Percentiles rank a stretch among this genome's conserved stretches.
phyloP scores from a whole-genome alignment of 352 stramenopile genomes.

The Globisporangium irregulare region DNA sequence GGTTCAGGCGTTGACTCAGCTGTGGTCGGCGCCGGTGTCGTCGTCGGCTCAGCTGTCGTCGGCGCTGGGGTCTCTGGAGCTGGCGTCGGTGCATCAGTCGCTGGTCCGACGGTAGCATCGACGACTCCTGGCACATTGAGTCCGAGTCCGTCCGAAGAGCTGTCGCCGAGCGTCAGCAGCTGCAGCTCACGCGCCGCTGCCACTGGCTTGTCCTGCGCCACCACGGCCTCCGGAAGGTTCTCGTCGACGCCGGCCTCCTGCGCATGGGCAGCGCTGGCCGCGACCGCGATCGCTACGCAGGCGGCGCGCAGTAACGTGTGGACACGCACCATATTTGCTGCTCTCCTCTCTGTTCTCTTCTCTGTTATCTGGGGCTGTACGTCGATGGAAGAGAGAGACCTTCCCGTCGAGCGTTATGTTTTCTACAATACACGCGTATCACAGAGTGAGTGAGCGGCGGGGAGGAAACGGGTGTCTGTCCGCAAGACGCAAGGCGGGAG shows the following conservation, averaged over 20 bases:
- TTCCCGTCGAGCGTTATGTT: conserved; percentile 8
- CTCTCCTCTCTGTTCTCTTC: not conserved
- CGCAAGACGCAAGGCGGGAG: not conserved
- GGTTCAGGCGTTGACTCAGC: not conserved
- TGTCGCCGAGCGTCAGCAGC: not conserved
- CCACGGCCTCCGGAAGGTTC: not conserved
- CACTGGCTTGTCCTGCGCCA: not conserved
- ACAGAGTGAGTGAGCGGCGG: not conserved
- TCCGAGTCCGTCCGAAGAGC: not conserved
- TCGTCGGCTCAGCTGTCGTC: not conserved
- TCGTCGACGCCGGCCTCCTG: conserved; percentile 17
- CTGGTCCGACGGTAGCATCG: conserved; percentile 1
- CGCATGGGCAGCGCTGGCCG: not conserved
- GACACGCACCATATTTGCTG: conserved; percentile 10
- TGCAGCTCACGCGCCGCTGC: conserved; percentile 1
- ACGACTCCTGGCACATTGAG: not conserved
- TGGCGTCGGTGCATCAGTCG: not conserved
- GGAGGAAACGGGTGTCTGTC: not conserved
- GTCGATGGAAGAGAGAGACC: not conserved
- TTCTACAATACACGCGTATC: conserved; percentile 2
- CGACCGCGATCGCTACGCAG: conserved; percentile 11
- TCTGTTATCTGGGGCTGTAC: not conserved
- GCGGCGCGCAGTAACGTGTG: conserved; percentile 7
- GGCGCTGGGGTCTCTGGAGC: conserved; percentile 1
- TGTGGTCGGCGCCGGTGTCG: not conserved